These are phyloP conservation scores for Penstemon newberryi DNA, from an alignment of 257 asterid species.

Conservation along the genomic window DNA sequence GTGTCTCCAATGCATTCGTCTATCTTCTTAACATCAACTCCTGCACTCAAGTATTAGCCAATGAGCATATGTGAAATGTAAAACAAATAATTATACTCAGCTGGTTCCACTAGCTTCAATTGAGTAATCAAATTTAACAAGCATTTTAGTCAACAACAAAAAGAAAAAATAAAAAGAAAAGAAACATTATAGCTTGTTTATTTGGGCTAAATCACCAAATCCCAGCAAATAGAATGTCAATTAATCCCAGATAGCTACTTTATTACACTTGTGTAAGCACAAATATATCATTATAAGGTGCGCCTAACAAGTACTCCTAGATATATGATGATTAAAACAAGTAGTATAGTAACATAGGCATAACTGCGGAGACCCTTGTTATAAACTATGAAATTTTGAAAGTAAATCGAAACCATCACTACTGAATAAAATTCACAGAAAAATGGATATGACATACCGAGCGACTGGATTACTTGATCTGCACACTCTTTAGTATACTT, in stretches of 20 bases:
- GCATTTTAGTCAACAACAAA: background rate
- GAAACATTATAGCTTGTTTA: background rate
- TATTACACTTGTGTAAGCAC: background rate
- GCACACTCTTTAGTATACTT: conserved; percentile 68
- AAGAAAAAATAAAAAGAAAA: background rate
- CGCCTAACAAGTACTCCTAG: background rate
- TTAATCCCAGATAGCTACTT: background rate
- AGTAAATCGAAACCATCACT: background rate
- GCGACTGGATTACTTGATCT: conserved; percentile 58
- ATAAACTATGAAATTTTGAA: background rate
- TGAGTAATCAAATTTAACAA: background rate
- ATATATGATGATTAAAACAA: background rate
- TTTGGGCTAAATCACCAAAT: background rate
- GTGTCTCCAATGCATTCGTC: conserved; percentile 81
- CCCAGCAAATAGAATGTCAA: background rate
- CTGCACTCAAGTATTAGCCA: conserved; percentile 34
- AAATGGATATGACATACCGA: conserved; percentile 47
- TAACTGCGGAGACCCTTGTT: background rate
- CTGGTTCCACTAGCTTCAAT: background rate
- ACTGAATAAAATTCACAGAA: background rate
- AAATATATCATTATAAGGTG: background rate
- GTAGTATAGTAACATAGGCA: background rate
- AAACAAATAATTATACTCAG: too few species aligned
- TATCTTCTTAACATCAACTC: conserved; percentile 65
- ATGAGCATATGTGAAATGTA: background rate